phyloP scores from a whole-genome alignment of 345 rosid species.

The Linum lewisii region DNA sequence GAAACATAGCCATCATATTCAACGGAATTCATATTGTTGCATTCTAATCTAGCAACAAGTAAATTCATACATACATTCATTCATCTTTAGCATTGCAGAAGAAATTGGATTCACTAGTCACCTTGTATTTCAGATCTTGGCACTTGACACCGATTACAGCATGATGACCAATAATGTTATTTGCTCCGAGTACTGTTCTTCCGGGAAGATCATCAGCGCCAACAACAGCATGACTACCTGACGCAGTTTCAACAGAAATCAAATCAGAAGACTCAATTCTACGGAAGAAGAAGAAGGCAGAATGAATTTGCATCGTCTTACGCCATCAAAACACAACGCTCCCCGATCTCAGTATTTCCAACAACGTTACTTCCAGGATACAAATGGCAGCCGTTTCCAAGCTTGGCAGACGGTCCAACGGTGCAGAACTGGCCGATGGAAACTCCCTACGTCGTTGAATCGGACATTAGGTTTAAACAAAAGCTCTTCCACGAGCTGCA shows the following conservation, averaged over 20 bases:
- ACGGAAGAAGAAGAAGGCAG: neutral
- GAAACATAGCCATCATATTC: no score
- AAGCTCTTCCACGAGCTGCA: neutral
- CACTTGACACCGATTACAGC: slow-evolving; percentile 84
- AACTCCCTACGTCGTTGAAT: slow-evolving; percentile 42
- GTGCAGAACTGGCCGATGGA: slow-evolving; percentile 79
- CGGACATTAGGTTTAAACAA: no score
- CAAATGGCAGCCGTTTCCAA: slow-evolving; percentile 65
- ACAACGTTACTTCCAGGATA: slow-evolving; percentile 69
- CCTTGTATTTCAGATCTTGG: slow-evolving; percentile 91
- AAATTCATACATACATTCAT: neutral
- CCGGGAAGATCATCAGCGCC: slow-evolving; percentile 93
- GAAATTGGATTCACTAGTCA: slow-evolving; percentile 1
- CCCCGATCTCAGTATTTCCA: slow-evolving; percentile 70
- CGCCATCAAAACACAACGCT: slow-evolving; percentile 71
- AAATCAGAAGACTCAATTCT: neutral
- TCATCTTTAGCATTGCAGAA: no score
- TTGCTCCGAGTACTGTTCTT: slow-evolving; percentile 46
- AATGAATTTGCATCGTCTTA: slow-evolving; percentile 20
- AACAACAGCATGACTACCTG: slow-evolving; percentile 87
- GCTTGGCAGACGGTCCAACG: slow-evolving; percentile 64
- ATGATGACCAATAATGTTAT: slow-evolving; percentile 69
- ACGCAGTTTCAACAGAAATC: slow-evolving; percentile 16
- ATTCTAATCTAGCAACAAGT: neutral
- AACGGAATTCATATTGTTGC: neutral